Base-by-base conservation (phyloP, 2,329 filamentous ascomycete species). In the Penicillium italicum region DNA sequence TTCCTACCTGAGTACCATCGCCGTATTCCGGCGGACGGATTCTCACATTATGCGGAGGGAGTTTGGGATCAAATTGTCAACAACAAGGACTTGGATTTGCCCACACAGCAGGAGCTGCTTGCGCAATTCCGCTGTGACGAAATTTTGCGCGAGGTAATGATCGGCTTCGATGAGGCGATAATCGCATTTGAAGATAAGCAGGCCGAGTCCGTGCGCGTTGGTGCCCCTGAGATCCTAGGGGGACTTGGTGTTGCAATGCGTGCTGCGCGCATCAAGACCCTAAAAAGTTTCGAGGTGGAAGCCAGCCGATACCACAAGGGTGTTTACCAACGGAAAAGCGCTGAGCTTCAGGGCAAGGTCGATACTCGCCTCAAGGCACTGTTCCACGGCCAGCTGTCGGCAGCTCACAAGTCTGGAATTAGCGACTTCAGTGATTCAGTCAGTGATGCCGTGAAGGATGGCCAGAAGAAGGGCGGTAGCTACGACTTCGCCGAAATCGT, bases 21-120 rank as follows among this genome's bases (percentile, higher is more conserved):
- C 58, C 84, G 94, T 55, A 99, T 99, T 61, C 94, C 94, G 11
- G 94, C 94, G 10, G 94, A 99, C 73, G 94, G 94, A n/a, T 94
- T 97, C 70, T 90, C 93, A 0, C 82, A 91, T 57, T 99, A 99
- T 67, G 92, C 94, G 0, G 86, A 94, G 71, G 91, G 92, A 38
- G 85, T 99, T 42, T 99, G 94, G 94, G 92, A 97, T 68, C 93
- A 97, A 76, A 99, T 99, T 70, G 92, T 96, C 66, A 89, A 93
- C 79, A 99, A 99, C 81, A 99, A 99, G 76, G 94, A 99, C 69
- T 81, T 99, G 52, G 94, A 99, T 74, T 76, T 99, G 56, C 94
- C 94, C 4, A 97, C 94, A 0, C 94, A 99, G 72, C 94, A 99
- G 76, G 94, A 99, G 73, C 82, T 99, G 43, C 82, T 99, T 50